A percentile compares a stretch with the other conserved stretches of the same genome.
These are phyloP conservation scores for Nymphaea thermarum DNA, from an alignment of 164 flowering plant genomes.

Conservation along the genomic window DNA sequence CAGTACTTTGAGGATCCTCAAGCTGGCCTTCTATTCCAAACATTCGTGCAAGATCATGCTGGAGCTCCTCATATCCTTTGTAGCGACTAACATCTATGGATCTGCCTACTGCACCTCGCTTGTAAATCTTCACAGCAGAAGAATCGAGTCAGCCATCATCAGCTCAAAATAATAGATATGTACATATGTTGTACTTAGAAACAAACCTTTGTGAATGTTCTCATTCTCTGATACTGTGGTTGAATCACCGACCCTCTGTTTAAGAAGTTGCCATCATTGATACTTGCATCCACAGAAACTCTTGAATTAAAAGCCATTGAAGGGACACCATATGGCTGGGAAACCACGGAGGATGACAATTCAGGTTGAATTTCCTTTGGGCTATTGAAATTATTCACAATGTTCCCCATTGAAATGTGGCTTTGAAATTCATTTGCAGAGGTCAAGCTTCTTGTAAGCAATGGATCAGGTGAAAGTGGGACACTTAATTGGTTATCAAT, in stretches of 20 bases:
- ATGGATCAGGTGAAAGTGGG: constrained; percentile 43
- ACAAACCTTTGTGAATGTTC: constrained; percentile 83
- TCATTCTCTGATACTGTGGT: constrained; percentile 57
- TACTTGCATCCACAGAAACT: constrained; percentile 58
- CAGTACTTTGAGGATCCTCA: constrained; percentile 75
- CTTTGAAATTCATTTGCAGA: constrained; percentile 51
- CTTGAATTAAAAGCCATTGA: constrained; percentile 52
- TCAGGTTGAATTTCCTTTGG: constrained; percentile 72
- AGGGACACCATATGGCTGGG: constrained; percentile 90
- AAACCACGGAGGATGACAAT: constrained; percentile 76
- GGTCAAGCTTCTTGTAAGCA: constrained; percentile 36
- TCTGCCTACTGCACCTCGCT: constrained; percentile 97
- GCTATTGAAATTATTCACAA: constrained; percentile 43
- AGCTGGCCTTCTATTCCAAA: constrained; percentile 98
- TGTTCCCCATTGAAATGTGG: constrained; percentile 37
- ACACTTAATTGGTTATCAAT: constrained; percentile 42
- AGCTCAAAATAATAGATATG: background rate
- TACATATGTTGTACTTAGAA: background rate
- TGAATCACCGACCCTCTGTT: constrained; percentile 55
- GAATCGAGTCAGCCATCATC: background rate
- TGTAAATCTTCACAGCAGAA: constrained; percentile 54
- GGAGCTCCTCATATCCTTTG: constrained; percentile 87
- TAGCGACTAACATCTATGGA: constrained; percentile 87
- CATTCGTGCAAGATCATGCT: constrained; percentile 88
- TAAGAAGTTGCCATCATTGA: constrained; percentile 55